Evolutionary conservation across 2,329 filamentous ascomycete species (phyloP).

Genomic region (Phialophora verrucosa): DNA sequence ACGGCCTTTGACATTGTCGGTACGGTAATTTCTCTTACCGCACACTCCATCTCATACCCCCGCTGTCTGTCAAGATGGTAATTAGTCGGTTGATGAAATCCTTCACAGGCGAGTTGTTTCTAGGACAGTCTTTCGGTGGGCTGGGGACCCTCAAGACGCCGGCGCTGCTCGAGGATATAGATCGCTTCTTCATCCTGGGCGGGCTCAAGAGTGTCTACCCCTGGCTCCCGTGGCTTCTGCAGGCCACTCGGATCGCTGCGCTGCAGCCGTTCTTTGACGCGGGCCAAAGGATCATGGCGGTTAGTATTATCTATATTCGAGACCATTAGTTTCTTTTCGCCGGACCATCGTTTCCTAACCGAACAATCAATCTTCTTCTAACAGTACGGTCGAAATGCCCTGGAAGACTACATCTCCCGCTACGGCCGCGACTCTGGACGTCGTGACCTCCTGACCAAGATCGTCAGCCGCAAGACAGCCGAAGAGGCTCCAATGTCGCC

Average conservation of each 20-base stretch:
- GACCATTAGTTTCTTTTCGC: no score
- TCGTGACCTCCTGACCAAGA: constrained; percentile 27
- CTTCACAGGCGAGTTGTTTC: constrained; percentile 20
- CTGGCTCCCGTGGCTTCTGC: constrained; percentile 4
- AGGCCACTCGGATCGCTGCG: neutral
- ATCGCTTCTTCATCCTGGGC: constrained; percentile 20
- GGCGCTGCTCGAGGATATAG: constrained; percentile 18
- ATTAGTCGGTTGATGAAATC: neutral
- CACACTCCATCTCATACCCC: neutral
- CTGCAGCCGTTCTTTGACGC: constrained; percentile 18
- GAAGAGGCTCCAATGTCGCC: constrained; percentile 13
- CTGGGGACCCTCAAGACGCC: constrained; percentile 15
- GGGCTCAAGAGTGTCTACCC: constrained; percentile 18
- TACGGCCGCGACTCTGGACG: constrained; percentile 26
- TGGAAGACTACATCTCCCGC: constrained; percentile 16
- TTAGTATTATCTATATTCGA: neutral
- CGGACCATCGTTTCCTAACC: neutral
- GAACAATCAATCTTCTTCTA: constrained; percentile 7
- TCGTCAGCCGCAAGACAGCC: constrained; percentile 15
- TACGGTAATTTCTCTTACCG: neutral
- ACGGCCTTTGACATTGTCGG: constrained; percentile 30
- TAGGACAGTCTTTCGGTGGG: constrained; percentile 23
- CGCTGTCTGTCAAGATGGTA: neutral
- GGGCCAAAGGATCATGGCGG: constrained; percentile 12
- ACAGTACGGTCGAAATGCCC: constrained; percentile 25